Evolutionary conservation across 345 rosid genomes (phyloP).

Genomic region (Rhizophora mangle): DNA sequence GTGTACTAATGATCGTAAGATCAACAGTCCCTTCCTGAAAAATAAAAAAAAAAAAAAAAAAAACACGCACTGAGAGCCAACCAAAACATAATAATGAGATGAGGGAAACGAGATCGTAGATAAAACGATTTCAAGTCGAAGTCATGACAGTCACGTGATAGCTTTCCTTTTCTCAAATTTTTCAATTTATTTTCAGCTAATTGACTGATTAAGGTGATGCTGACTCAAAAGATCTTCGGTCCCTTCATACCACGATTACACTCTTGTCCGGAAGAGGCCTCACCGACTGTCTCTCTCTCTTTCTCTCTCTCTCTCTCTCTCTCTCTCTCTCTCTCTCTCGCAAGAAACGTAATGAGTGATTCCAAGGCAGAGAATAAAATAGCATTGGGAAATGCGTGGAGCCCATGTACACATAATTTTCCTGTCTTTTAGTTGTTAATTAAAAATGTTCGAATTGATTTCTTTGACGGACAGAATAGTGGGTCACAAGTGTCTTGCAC

Average conservation of each 20-base stretch:
- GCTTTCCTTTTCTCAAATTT: not conserved
- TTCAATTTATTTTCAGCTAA: not conserved
- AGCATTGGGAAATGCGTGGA: constrained; percentile 33
- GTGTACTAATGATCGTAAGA: too few species aligned
- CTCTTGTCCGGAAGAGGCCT: constrained; percentile 16
- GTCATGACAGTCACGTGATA: constrained; percentile 48
- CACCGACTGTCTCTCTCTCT: constrained; percentile 1
- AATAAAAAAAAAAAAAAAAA: too few species aligned
- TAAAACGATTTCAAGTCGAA: constrained; percentile 15
- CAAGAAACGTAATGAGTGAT: constrained; percentile 22
- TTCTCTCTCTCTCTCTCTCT: not conserved
- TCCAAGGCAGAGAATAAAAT: constrained; percentile 31
- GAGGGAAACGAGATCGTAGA: not conserved
- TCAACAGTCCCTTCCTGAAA: too few species aligned
- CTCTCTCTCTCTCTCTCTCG: constrained; percentile 22
- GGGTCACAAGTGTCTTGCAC: constrained; percentile 25
- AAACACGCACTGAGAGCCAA: constrained; percentile 1
- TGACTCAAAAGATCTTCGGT: constrained; percentile 25
- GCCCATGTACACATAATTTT: not conserved
- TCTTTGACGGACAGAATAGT: constrained; percentile 9
- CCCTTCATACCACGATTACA: constrained; percentile 2
- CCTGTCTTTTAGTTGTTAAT: constrained; percentile 3
- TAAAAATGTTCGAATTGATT: not conserved
- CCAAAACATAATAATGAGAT: constrained; percentile 34
- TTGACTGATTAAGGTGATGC: constrained; percentile 15